Evolutionary conservation across 768 basidiomycete species (phyloP).

Genomic region (Psilocybe sp.): DNA sequence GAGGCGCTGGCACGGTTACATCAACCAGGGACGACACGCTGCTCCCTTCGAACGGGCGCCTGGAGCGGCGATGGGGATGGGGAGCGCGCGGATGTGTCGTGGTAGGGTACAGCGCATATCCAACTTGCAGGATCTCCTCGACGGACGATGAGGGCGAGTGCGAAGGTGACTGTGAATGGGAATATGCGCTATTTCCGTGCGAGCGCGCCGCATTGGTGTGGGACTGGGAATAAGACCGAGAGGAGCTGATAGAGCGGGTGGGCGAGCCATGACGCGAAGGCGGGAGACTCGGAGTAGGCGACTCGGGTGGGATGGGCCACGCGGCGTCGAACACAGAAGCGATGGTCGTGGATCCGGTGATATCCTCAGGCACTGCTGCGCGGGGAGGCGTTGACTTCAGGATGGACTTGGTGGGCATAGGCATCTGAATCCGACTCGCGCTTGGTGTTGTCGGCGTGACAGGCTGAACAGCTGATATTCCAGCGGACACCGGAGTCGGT

Average conservation of each 20-base stretch:
- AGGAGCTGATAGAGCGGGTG: background rate
- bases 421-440: no score
- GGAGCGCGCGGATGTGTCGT: slow-evolving; percentile 3
- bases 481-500: slow-evolving; percentile 8
- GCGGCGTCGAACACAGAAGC: slow-evolving; percentile 35
- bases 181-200: background rate
- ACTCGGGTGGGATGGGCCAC: slow-evolving; percentile 37
- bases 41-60: slow-evolving; percentile 30
- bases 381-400: slow-evolving; percentile 4
- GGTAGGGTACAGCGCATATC: slow-evolving; percentile 17
- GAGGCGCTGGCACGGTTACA: slow-evolving; percentile 8
- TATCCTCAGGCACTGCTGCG: slow-evolving; percentile 23
- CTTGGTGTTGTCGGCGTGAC: no score
- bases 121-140: slow-evolving; percentile 13
- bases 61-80: slow-evolving; percentile 12
- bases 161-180: slow-evolving; percentile 9
- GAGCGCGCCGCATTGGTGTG: background rate
- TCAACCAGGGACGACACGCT: slow-evolving; percentile 21
- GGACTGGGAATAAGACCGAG: background rate
- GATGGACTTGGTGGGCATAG: slow-evolving; percentile 1
- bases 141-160: slow-evolving; percentile 20
- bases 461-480: no score
- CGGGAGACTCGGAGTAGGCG: slow-evolving; percentile 19
- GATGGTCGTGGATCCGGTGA: slow-evolving; percentile 32
- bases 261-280: slow-evolving; percentile 6